Percentiles rank a stretch among this genome's conserved stretches.
These are phyloP conservation scores for Ricinus communis DNA, from an alignment of 345 rosid genomes.

Conservation along the genomic window DNA sequence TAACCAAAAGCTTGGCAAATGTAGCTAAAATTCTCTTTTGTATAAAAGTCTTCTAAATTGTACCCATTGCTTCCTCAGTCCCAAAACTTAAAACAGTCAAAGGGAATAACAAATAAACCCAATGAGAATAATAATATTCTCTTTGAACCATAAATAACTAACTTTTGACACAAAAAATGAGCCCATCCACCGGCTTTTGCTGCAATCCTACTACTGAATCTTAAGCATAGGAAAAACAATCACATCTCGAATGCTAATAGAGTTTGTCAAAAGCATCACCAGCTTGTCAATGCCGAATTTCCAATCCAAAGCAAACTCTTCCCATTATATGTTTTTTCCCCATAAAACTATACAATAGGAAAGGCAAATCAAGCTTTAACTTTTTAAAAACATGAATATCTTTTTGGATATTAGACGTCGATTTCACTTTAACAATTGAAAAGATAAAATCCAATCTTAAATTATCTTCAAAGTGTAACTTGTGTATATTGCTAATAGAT, in stretches of 20 bases:
- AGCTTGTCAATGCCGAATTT: slow-evolving; percentile 93
- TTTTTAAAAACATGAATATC: no score
- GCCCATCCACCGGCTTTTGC: neutral
- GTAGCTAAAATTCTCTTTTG: neutral
- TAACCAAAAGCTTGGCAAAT: neutral
- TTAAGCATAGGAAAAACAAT: slow-evolving; percentile 88
- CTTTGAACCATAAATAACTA: no score
- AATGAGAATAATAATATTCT: no score
- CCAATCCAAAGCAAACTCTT: slow-evolving; percentile 31
- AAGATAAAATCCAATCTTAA: no score
- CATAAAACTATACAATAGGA: neutral
- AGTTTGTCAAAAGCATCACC: slow-evolving; percentile 85
- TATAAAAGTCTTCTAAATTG: no score
- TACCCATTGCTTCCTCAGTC: neutral
- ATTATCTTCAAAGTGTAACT: neutral
- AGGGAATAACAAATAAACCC: no score
- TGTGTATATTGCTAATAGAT: neutral
- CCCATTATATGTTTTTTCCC: neutral
- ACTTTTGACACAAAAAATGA: no score
- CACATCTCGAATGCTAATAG: slow-evolving; percentile 85
- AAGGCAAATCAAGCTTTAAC: neutral
- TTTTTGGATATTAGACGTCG: no score
- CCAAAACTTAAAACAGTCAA: no score
- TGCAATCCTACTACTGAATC: slow-evolving; percentile 52
- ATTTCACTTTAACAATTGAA: no score